Evolutionary conservation across 805 yeast genomes (phyloP), one percentile per base, ranked within the genome.

Genomic region (Barnettozyma californica): DNA sequence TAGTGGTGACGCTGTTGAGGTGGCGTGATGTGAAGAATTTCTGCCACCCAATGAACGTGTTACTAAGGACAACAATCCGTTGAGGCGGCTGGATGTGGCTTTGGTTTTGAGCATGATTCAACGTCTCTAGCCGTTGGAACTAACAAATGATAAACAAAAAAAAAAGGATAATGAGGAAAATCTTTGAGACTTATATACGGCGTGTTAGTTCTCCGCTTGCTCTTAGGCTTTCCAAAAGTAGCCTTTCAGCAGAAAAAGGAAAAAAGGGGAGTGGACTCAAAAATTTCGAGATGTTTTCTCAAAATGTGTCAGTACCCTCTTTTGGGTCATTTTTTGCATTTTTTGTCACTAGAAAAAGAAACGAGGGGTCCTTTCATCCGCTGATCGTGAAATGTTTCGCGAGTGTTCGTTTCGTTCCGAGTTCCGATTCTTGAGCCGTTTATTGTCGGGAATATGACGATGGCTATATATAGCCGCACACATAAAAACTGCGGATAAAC

Each of bases 251-350:
- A 40, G n/a, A 10, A 21, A 40, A 40, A 26, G 8, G 18, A 39
- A 39, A 29, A 29, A 29, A 8, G 33, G n/a, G 16, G 14, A 13
- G 16, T 5, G 16, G 25, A 5, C 7, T 13, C 3, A 14, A 18
- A 14, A n/a, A 26, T 20, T 41, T 41, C 21, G 35, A 41, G 35
- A 11, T 27, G 37, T 31, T 31, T 29, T 16, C 16, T 31, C 23
- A 25, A 41, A 41, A 41, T 41, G 44, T 41, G 44, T 41, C 44
- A 41, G 9, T 41, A 29, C 20, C 43, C 43, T 19, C 43, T 40
- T 40, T 27, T 5, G 43, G 43, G 21, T 19, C 14, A 16, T 40
- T 40, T 23, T 11, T 27, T 10, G 31, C 19, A 25, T 8, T 41
- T 16, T 41, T 16, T 19, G n/a, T 18, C 36, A 21, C 37, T 4